phyloP scores from a whole-genome alignment of 768 basidiomycete species.

The Lepiota brunneoincarnata region DNA sequence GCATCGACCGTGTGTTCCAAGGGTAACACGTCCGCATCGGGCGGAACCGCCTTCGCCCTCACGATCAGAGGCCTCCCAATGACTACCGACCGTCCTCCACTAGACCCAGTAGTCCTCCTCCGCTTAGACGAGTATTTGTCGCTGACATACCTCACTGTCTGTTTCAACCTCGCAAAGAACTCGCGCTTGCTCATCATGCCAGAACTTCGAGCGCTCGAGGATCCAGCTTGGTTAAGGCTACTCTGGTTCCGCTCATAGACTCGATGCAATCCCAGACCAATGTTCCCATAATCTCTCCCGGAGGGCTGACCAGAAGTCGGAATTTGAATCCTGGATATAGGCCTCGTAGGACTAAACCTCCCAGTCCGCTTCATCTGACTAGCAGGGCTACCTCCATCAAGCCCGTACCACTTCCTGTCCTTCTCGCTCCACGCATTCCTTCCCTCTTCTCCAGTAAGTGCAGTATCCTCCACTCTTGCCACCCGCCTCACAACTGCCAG shows the following conservation, averaged over 20 bases:
- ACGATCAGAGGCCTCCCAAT: constrained; percentile 59
- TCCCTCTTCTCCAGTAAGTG: constrained; percentile 58
- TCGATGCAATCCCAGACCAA: constrained; percentile 50
- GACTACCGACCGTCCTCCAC: constrained; percentile 14
- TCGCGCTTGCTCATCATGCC: constrained; percentile 69
- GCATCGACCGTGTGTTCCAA: constrained; percentile 20
- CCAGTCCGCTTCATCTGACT: background rate
- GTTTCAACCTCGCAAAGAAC: constrained; percentile 60
- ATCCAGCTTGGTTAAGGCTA: constrained; percentile 19
- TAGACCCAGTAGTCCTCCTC: constrained; percentile 13
- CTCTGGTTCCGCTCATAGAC: constrained; percentile 40
- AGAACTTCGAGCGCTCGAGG: constrained; percentile 35
- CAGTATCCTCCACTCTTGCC: constrained; percentile 58
- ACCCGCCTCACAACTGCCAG: constrained; percentile 56
- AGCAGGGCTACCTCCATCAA: constrained; percentile 24
- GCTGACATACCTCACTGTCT: constrained; percentile 69
- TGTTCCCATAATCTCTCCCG: constrained; percentile 18
- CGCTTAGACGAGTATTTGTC: constrained; percentile 46
- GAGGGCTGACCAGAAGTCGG: background rate
- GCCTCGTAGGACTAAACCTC: background rate
- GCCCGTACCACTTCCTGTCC: constrained; percentile 70
- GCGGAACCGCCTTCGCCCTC: constrained; percentile 10
- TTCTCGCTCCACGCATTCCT: constrained; percentile 55
- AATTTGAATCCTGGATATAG: background rate
- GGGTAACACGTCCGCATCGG: background rate